phyloP scores from a whole-genome alignment of 495 filamentous ascomycete species.

The Bathelium albidoporum region DNA sequence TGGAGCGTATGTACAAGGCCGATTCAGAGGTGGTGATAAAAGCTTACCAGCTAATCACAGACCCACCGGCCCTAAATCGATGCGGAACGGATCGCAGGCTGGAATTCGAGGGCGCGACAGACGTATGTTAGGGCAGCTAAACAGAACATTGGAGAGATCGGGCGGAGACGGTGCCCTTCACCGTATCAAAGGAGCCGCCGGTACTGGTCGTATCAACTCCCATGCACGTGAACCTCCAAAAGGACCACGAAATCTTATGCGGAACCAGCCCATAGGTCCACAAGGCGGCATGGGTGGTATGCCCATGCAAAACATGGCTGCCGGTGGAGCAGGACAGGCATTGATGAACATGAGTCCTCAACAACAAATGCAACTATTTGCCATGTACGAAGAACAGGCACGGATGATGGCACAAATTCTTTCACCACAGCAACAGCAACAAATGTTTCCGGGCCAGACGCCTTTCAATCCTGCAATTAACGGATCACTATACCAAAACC shows the following conservation, averaged over 20 bases:
- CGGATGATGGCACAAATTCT: constrained; percentile 64
- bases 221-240: constrained; percentile 61
- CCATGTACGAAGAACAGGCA: constrained; percentile 83
- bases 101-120: constrained; percentile 43
- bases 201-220: constrained; percentile 65
- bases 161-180: constrained; percentile 60
- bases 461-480: constrained; percentile 31
- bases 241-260: constrained; percentile 45
- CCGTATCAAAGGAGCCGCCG: constrained; percentile 62
- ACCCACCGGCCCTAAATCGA: constrained; percentile 89
- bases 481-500: constrained; percentile 17
- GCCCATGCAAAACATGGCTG: background rate
- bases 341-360: constrained; percentile 42
- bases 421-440: constrained; percentile 26
- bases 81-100: constrained; percentile 60
- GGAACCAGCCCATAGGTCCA: constrained; percentile 6
- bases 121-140: constrained; percentile 78
- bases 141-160: constrained; percentile 72
- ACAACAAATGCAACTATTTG: constrained; percentile 69
- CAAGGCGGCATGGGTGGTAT: constrained; percentile 31
- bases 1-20: constrained; percentile 54
- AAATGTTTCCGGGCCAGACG: constrained; percentile 39
- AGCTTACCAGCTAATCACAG: constrained; percentile 35
- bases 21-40: constrained; percentile 5
- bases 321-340: background rate